Base-by-base conservation (phyloP, 2,329 filamentous ascomycete species). In the Alternaria brassicae region DNA sequence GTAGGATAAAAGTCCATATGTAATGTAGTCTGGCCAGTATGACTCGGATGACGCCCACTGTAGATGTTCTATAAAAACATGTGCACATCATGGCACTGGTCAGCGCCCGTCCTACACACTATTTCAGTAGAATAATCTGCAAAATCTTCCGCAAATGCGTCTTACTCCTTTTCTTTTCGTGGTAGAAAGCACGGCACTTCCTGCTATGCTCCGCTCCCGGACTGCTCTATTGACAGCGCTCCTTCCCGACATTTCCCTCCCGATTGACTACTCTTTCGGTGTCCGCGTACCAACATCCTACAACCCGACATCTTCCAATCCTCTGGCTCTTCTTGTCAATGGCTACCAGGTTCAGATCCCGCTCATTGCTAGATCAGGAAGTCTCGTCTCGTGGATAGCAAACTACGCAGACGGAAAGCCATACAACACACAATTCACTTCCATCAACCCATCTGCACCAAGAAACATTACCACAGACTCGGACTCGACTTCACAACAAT, bases 401-500 rank as follows among this genome's bases (percentile, higher is more conserved):
- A 53, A 53, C 37, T 53, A 53, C 13, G 39, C 27, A 19, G 21
- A 42, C 39, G 39, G 50, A 15, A 42, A 32, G 19, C 6, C 39
- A 8, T 53, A 53, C 39, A 53, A 53, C 15, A 53, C 50, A 7
- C 50, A 53, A 13, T 25, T 42, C 15, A 53, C 37, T 13, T 42
- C 27, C 6, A 30, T 53, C 25, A 42, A 42, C 4, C 50, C 50
- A 1, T 42, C 37, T 0, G 50, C 37, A 1, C 50, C 50, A 9
- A 25, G 36, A 4, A 52, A 52, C 25, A 40, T 52, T 12, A 52
- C 49, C 8, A 40, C 49, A 17, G 36, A 51, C 48, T 51, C 48
- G 0, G 25, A 34, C 3, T 51, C 48, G 2, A 37, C 21, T 15
- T 39, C 48, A 0, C 32, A 37, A 17, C n/a, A 28, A n/a, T 36